Base-by-base conservation (phyloP, 805 yeast genomes). In the Saturnispora halmiae region DNA sequence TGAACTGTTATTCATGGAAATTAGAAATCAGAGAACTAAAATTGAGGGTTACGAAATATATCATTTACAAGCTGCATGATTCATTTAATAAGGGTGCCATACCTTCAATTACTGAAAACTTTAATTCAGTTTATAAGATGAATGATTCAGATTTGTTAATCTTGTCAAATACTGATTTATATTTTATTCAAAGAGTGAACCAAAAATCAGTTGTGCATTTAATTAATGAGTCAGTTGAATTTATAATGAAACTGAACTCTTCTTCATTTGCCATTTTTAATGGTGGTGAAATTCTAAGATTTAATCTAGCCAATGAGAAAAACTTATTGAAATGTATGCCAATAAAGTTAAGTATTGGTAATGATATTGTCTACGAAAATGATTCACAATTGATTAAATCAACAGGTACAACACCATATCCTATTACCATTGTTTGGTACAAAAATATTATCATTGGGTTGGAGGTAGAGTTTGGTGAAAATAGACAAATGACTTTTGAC, bases 361-460 rank as follows among this genome's bases (percentile, higher is more conserved):
- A 59, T 46, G 63, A 60, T 31, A 47, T 50, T 9, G 25, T 19
- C n/a, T 29, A 30, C 6, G 31, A 25, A 16, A 5, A 10, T 2
- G 34, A 33, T 15, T 16, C 15, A 13, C 45, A 40, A 18, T 35
- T 44, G 11, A 48, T 59, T 3, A 50, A 59, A 19, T 51, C 58
- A 3, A 54, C 55, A 30, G 63, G 63, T 3, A 52, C 63, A 43
- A 42, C 67, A 24, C 60, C 70, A n/a, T 73, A 73, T 50, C 79
- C 79, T 0, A 54, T 73, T 18, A 66, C 73, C 4, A 58, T 69
- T 26, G 57, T 71, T 27, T 46, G 60, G n/a, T 64, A 61, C 27
- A 70, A 72, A 42, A 77, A 75, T 26, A 56, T 71, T 37, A 55
- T 73, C 6, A 60, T 70, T 39, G 74, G 77, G 4, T 53, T 72